phyloP scores from a whole-genome alignment of 2,329 filamentous ascomycete species.

The Fusarium sororula region DNA sequence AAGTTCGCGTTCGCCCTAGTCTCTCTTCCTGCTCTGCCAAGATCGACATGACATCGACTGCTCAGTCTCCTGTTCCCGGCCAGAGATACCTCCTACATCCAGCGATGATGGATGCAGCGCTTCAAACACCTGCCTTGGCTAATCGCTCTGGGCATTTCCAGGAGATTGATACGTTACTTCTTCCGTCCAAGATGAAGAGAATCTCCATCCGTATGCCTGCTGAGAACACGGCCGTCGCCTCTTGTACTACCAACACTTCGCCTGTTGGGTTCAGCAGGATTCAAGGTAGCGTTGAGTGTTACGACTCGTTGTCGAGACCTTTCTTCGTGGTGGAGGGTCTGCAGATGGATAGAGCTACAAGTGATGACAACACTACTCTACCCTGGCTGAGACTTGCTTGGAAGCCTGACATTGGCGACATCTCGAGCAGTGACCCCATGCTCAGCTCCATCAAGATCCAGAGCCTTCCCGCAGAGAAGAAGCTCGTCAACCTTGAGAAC shows the following conservation, averaged over 20 bases:
- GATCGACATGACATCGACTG: constrained; percentile 28
- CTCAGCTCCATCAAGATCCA: constrained; percentile 36
- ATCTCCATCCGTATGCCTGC: constrained; percentile 37
- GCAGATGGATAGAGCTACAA: constrained; percentile 36
- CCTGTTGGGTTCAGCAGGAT: constrained; percentile 35
- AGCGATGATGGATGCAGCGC: constrained; percentile 39
- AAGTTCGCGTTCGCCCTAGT: constrained; percentile 34
- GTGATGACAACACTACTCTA: constrained; percentile 31
- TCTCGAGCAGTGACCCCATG: constrained; percentile 30
- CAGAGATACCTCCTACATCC: constrained; percentile 37
- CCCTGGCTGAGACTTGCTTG: constrained; percentile 35
- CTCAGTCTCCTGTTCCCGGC: constrained; percentile 29
- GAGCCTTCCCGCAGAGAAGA: constrained; percentile 36
- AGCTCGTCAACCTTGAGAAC: constrained; percentile 35
- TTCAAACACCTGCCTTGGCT: constrained; percentile 35
- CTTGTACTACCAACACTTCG: constrained; percentile 30
- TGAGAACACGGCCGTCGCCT: constrained; percentile 26
- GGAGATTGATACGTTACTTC: constrained; percentile 35
- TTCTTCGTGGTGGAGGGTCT: constrained; percentile 37
- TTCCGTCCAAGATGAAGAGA: constrained; percentile 35
- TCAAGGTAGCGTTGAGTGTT: constrained; percentile 32
- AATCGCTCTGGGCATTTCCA: constrained; percentile 37
- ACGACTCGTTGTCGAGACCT: constrained; percentile 22
- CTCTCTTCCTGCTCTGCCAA: constrained; percentile 35
- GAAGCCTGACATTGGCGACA: constrained; percentile 38